Base-by-base conservation (phyloP, 371 early-diverging fungal species). In the Mortierella sp. region DNA sequence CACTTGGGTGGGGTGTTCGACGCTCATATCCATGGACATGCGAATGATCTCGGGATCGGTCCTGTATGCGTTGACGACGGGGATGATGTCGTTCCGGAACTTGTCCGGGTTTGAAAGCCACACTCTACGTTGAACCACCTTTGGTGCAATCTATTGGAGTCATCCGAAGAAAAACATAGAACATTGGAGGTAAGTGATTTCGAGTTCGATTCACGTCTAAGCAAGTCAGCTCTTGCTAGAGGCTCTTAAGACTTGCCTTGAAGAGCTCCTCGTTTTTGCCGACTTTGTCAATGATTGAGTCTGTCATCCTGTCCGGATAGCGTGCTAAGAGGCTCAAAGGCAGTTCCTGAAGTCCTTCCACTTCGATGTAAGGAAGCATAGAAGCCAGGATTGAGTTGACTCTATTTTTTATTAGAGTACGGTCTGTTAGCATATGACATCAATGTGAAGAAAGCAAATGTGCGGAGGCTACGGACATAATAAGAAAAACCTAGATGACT, bases 281-380 rank as follows among this genome's bases (percentile, higher is more conserved):
- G 29, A 94, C 82, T 34, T 85, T 79, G 24, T 89, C 84, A 39
- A 90, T 81, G 29, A 89, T 86, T 11, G 89, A 88, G 19, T 88
- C 87, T 0, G 86, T 86, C 44, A 93, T 85, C 73, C 88, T 76
- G 39, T 71, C 78, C 9, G 91, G 92, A 65, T 89, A 89, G 53
- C 88, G 89, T 26, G 87, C 86, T 37, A 94, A 78, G 7, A 94
- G 86, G 11, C 91, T 85, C 79, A 94, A 88, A 16, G 94, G 93
- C 29, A 94, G 87, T 14, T 91, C 87, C 65, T 91, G 93, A 81
- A 94, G 88, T 7, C 87, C 78, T 4, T 90, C 87, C 0, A 89
- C 84, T 29, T 86, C 83, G 40, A 94, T 88, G 68, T 92, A 92
- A 22, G 88, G 88, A 64, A 88, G 77, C 39, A 90, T 90, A 22